Evolutionary conservation across 768 basidiomycete genomes (phyloP).

Genomic region (Multifurca ochricompacta): DNA sequence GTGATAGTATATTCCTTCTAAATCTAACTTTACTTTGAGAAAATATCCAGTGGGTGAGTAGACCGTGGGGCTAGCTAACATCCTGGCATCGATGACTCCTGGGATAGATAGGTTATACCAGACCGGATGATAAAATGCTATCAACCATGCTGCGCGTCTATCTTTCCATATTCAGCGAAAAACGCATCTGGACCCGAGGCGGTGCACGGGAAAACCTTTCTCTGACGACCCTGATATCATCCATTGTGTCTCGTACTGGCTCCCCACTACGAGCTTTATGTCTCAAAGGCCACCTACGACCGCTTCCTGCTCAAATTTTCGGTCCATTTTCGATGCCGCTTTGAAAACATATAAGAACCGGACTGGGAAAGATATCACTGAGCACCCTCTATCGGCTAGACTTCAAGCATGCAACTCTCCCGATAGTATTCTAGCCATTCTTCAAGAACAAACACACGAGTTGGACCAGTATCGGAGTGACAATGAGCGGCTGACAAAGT

Average conservation of each 20-base stretch:
- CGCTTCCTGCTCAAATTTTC: not conserved
- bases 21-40: too few species aligned
- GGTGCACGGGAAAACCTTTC: too few species aligned
- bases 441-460: not conserved
- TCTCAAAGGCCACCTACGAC: not conserved
- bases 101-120: too few species aligned
- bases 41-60: too few species aligned
- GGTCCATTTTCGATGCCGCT: not conserved
- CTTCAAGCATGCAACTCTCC: not conserved
- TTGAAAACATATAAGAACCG: not conserved
- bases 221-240: too few species aligned
- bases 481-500: not conserved
- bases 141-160: too few species aligned
- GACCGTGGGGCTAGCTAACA: too few species aligned
- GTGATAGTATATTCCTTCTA: too few species aligned
- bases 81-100: too few species aligned
- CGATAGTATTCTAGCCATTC: not conserved
- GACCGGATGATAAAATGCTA: too few species aligned
- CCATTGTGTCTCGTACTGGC: not conserved
- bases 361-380: not conserved
- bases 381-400: not conserved
- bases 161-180: too few species aligned
- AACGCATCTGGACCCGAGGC: too few species aligned
- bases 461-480: not conserved
- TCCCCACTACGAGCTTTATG: conserved; percentile 1